Evolutionary conservation across 352 stramenopile species (phyloP), one percentile per base, ranked within the genome.

Genomic region (Globisporangium canariense): DNA sequence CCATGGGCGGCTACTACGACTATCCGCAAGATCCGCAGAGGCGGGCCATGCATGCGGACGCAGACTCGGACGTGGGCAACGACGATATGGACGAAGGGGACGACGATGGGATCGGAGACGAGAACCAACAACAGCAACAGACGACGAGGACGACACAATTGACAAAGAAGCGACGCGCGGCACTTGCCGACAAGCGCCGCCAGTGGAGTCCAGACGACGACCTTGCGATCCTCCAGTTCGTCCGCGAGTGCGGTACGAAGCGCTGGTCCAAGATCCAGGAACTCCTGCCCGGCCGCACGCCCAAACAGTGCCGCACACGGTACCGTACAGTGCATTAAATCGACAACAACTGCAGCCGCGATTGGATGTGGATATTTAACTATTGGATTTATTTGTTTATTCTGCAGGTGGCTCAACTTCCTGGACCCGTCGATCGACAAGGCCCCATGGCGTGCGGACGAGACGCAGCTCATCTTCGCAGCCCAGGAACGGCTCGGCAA

Each of bases 231-330:
- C 60, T 90, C 22, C 65, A 74, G 60, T 90, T 96, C 56, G 89
- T 97, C 5, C 61, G 64, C 16, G 68, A 84, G 3, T 83, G 81
- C 70, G 89, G 89, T 58, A 89, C 79, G 14, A 95, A 93, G 71
- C 73, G 81, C 58, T 99, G 97, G 97, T 94, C 92, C 18, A 80
- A 91, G 40, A 99, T 99, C 77, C 91, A 95, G 3, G 70, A 84
- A 43, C 69, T 96, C 43, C 77, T 99, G 55, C 93, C 94, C 1
- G 95, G 89, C 1, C 79, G 97, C 53, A 98, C 97, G 38, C 92
- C 92, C 30, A 99, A 99, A 75, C 96, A 99, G 73, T 99, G 97
- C 83, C 83, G 96, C 51, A 98, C 98, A 57, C 80, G 96, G 60
- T 97, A 40, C 14, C 25, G 16, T 4, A 18, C n/a, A 34, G n/a